phyloP scores from a whole-genome alignment of 192 early-diverging fungal species.

The Backusella sp. region DNA sequence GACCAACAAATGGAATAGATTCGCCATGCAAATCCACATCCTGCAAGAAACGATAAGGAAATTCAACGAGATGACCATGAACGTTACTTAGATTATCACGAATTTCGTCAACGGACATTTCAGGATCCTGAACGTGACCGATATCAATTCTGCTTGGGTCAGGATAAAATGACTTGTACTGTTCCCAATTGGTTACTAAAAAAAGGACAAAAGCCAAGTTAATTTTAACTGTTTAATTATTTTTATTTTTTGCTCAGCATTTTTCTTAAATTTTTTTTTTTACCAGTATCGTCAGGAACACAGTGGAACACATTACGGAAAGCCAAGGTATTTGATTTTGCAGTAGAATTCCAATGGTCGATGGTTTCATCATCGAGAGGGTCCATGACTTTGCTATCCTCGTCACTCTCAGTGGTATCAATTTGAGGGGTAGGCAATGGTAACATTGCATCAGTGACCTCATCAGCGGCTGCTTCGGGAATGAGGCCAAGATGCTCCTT shows the following conservation, averaged over 20 bases:
- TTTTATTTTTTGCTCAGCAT: conserved; percentile 21
- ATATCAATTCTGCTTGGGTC: conserved; percentile 40
- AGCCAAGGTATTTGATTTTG: conserved; percentile 62
- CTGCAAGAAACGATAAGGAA: conserved; percentile 48
- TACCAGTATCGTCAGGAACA: conserved; percentile 75
- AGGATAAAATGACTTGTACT: conserved; percentile 51
- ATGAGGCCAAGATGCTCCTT: conserved; percentile 82
- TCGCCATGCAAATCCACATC: conserved; percentile 47
- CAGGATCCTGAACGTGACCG: conserved; percentile 48
- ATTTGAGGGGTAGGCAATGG: conserved; percentile 30
- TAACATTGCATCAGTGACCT: conserved; percentile 34
- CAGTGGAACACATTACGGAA: conserved; percentile 84
- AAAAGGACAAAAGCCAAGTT: not conserved
- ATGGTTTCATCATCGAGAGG: conserved; percentile 67
- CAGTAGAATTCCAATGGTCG: conserved; percentile 61
- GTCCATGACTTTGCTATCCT: conserved; percentile 56
- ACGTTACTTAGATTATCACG: conserved; percentile 37
- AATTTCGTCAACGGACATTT: conserved; percentile 44
- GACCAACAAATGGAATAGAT: conserved; percentile 27
- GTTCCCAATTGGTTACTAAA: conserved; percentile 45
- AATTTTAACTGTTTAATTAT: conserved; percentile 18
- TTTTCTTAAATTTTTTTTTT: not conserved
- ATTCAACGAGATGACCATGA: conserved; percentile 57
- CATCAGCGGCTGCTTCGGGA: conserved; percentile 39
- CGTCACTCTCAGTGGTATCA: conserved; percentile 26